Base-by-base conservation (phyloP, 2,329 filamentous ascomycete species). In the Ilyonectria destructans region DNA sequence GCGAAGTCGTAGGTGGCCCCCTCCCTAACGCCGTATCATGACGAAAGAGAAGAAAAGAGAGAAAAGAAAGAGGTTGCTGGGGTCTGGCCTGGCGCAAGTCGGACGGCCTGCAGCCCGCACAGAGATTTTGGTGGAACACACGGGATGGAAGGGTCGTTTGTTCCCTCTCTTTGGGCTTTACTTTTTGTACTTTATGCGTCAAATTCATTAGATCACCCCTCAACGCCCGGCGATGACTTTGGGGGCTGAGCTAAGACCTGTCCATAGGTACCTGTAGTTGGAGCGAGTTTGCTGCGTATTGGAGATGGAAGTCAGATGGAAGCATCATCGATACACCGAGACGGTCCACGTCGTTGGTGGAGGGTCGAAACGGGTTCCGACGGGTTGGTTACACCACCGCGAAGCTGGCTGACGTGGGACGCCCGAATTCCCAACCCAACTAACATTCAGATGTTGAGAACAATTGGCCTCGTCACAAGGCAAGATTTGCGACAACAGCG, bases 301-400 rank as follows among this genome's bases (percentile, higher is more conserved):
- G 5, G 46, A 37, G 58, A 54, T 54, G 46, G 37, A 59, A 65
- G 56, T 59, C 56, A 65, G 62, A 65, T 65, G 62, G 56, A 65
- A 55, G 49, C 62, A 59, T 65, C 62, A 65, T 65, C 29, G 56
- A 59, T 49, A 59, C 5, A 46, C 15, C 21, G 17, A n/a, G 40
- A 43, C 40, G 40, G 40, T 43, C 40, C 40, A 43, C 40, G 17
- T 43, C n/a, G 40, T n/a, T n/a, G 2, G 40, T n/a, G 40, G 40
- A 43, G 40, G 40, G 40, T n/a, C n/a, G 40, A 43, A 43, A 43
- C 19, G 17, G 8, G 40, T 17, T n/a, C n/a, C 17, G 6, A n/a
- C 15, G 15, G 40, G 37, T n/a, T 43, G 17, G 40, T 17, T n/a
- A 43, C 5, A 8, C n/a, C 8, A 43, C 40, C 3, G 40, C 40